phyloP scores from a whole-genome alignment of 345 rosid species.

The Salix koriyanagi region DNA sequence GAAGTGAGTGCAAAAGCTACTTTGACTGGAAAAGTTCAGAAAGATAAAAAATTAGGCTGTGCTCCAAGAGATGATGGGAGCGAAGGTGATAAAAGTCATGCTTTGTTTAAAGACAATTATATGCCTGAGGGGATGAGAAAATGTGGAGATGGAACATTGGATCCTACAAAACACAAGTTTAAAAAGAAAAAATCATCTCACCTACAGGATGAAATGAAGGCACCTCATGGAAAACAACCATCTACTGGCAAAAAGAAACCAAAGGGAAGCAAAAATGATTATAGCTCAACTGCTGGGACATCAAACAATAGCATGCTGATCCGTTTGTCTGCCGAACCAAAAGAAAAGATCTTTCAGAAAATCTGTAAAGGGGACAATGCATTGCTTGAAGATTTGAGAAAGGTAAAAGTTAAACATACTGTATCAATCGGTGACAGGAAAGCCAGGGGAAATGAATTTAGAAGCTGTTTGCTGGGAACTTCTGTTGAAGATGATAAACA shows the following conservation, averaged over 20 bases:
- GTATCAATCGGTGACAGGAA: constrained; percentile 39
- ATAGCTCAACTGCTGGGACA: constrained; percentile 23
- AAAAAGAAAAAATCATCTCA: constrained; percentile 16
- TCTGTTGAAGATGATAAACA: not conserved
- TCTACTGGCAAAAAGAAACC: constrained; percentile 42
- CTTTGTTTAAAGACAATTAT: constrained; percentile 18
- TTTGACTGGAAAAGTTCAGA: constrained; percentile 41
- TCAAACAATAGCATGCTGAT: constrained; percentile 37
- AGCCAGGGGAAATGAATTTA: constrained; percentile 48
- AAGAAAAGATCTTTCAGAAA: constrained; percentile 29
- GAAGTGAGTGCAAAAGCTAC: constrained; percentile 41
- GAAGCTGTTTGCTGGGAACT: not conserved
- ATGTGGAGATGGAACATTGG: constrained; percentile 4
- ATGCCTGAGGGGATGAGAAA: not conserved
- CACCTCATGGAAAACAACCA: constrained; percentile 34
- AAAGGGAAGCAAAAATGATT: constrained; percentile 35
- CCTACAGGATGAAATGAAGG: constrained; percentile 32
- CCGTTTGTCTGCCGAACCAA: constrained; percentile 32
- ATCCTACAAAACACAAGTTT: constrained; percentile 32
- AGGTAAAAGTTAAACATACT: not conserved
- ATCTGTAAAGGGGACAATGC: constrained; percentile 47
- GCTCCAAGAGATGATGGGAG: constrained; percentile 33
- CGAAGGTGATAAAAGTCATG: constrained; percentile 18
- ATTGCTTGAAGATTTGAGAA: constrained; percentile 31
- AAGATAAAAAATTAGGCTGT: constrained; percentile 41